Base-by-base conservation (phyloP, 2,329 filamentous ascomycete species). In the Cryphonectria japonica region DNA sequence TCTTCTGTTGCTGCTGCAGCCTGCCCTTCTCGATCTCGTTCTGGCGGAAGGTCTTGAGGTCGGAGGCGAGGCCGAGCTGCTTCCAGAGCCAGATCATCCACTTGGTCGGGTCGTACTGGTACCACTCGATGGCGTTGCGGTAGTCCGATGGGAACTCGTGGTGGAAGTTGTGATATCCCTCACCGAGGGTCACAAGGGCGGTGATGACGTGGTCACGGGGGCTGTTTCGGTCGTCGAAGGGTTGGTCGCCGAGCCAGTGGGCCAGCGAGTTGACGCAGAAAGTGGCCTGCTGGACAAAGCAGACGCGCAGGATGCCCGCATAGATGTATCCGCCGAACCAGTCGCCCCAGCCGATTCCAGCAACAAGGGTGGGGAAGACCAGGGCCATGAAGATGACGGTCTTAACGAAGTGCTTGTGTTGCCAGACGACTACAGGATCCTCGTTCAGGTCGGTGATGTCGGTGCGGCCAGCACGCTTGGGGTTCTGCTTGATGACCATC, bases 401-500 rank as follows among this genome's bases (percentile, higher is more conserved):
- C 86, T 93, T 93, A 81, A 96, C 86, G 84, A 94, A 97, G 85
- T 97, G 88, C 80, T 89, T 90, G 86, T 97, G 93, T 83, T 97
- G 93, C 91, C 91, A 96, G 76, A 95, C 88, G 60, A 97, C 93
- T 72, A 97, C 88, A 66, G 91, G 86, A 78, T 96, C 93, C 80
- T 95, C 92, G 84, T 96, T 96, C 76, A 97, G 85, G 78, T 97
- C 94, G 77, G 92, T 91, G 78, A 97, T 96, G 77, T 97, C 93
- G 81, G 93, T 95, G 73, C 93, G 92, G 78, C 94, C 94, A 77
- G 94, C 93, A 74, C 92, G 88, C 87, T 95, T 95, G 75, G 93
- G 93, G 85, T 97, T 95, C 85, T 97, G 93, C 87, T 95, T 95
- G 87, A 97, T 90, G 78, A 97, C 83, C 93, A 97, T 96, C 93